These are phyloP conservation scores for Talaromyces islandicus DNA, from an alignment of 2,329 filamentous ascomycete genomes.

Conservation along the genomic window DNA sequence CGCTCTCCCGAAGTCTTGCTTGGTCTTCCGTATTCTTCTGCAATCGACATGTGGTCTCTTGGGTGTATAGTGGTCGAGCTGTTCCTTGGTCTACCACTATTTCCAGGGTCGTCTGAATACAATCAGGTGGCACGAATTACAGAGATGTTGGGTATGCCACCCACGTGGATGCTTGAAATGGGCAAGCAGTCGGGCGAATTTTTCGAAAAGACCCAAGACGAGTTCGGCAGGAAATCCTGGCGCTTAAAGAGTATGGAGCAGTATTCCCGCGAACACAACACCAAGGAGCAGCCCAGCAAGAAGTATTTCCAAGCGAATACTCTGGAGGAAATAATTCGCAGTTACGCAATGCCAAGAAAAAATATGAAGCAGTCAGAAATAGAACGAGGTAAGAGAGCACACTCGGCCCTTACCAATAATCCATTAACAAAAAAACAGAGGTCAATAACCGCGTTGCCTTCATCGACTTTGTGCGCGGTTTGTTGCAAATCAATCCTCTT, in stretches of 20 bases:
- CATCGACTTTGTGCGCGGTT: conserved; percentile 92
- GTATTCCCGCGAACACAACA: conserved; percentile 89
- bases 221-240: conserved; percentile 86
- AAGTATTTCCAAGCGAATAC: conserved; percentile 97
- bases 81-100: conserved; percentile 88
- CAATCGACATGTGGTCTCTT: conserved; percentile 99
- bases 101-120: conserved; percentile 96
- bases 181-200: conserved; percentile 97
- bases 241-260: conserved; percentile 96
- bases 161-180: conserved; percentile 99
- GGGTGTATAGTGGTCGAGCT: conserved; percentile 98
- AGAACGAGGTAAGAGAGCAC: conserved; percentile 69
- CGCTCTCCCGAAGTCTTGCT: conserved; percentile 91
- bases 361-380: conserved; percentile 98
- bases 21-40: conserved; percentile 94
- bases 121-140: conserved; percentile 96
- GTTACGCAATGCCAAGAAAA: conserved; percentile 96
- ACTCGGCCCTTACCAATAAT: background rate
- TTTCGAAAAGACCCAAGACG: conserved; percentile 87
- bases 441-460: conserved; percentile 97
- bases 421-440: conserved; percentile 53
- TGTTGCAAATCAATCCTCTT: conserved; percentile 89
- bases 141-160: conserved; percentile 94
- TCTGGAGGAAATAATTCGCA: conserved; percentile 93
- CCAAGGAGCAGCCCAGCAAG: conserved; percentile 98